Base-by-base conservation (phyloP, 1,139 yeast genomes). In the Hansenula lynferdii region DNA sequence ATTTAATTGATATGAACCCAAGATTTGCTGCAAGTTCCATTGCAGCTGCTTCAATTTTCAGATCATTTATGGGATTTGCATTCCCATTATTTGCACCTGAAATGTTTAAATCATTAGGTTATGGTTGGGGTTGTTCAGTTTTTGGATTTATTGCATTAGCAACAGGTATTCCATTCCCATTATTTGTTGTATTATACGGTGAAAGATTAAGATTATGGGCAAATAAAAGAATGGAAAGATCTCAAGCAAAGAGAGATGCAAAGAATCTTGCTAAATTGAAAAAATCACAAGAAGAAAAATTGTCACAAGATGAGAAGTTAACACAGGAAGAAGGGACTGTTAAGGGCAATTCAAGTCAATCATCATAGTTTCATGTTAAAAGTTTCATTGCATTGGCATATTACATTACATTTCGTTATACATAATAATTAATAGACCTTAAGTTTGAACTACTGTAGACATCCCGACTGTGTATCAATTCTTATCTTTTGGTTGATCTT, bases 61-160 rank as follows among this genome's bases (percentile, higher is more conserved):
- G 86, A 43, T 75, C 82, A 8, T 56, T 66, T 35, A 67, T 77
- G 50, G 84, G 83, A 2, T 77, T 76, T 49, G 67, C 70, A 15
- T 75, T 77, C 57, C 79, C 78, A 18, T 53, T 72, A 31, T 72
- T 72, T 50, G 73, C 73, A 5, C 56, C 60, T 14, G 56, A 61
- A 16, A 69, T 72, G 75, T 72, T 70, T 47, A 60, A 48, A 19
- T 56, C 42, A 20, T 21, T 72, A 23, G 75, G 77, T 22, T 77
- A 77, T 47, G 86, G 85, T 7, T 79, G 85, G 85, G 82, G 83
- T 15, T 76, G 76, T 48, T 73, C 84, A 0, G 54, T 80, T 51
- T 75, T 79, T 54, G 85, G 75, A 0, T 61, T 78, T 27, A 59
- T 78, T 35, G 79, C 73, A 9, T 51, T 78, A 25, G 70, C 65